Evolutionary conservation across 805 yeast genomes (phyloP).

Genomic region (Starmerella potacharoeniae): DNA sequence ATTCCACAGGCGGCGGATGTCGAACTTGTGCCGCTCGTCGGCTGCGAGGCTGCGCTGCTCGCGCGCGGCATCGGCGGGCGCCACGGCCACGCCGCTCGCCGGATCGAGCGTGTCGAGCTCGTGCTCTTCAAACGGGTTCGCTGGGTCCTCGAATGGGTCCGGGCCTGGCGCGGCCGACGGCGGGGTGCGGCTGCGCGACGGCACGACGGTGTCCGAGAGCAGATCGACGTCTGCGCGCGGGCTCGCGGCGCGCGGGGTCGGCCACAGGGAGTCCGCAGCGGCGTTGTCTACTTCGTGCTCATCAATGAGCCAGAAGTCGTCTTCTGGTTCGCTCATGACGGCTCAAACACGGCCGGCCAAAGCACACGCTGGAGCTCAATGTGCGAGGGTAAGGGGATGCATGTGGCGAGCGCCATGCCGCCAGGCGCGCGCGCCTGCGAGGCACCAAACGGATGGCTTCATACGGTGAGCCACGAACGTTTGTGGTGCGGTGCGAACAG

Average conservation of each 20-base stretch:
- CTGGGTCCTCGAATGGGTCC: neutral
- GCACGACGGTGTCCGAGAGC: neutral
- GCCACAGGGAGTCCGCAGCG: neutral
- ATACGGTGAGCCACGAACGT: too few relatives aligned
- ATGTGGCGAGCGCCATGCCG: neutral
- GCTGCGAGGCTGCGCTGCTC: neutral
- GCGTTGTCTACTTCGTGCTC: neutral
- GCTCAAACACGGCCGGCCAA: neutral
- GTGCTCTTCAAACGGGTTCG: slow-evolving; percentile 5
- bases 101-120: slow-evolving; percentile 22
- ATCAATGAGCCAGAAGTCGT: slow-evolving; percentile 23
- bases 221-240: neutral
- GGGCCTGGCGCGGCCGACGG: neutral
- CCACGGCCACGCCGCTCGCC: slow-evolving; percentile 4
- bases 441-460: too few relatives aligned
- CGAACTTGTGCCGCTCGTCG: slow-evolving; percentile 24
- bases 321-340: slow-evolving; percentile 12
- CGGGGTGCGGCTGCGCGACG: neutral
- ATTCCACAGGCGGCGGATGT: slow-evolving; percentile 27
- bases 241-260: neutral
- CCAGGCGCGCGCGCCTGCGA: too few relatives aligned
- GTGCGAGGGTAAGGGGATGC: neutral
- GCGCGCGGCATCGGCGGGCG: neutral
- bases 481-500: too few relatives aligned
- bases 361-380: neutral